phyloP scores from a whole-genome alignment of 2,329 filamentous ascomycete genomes.

The Fusarium setosum region DNA sequence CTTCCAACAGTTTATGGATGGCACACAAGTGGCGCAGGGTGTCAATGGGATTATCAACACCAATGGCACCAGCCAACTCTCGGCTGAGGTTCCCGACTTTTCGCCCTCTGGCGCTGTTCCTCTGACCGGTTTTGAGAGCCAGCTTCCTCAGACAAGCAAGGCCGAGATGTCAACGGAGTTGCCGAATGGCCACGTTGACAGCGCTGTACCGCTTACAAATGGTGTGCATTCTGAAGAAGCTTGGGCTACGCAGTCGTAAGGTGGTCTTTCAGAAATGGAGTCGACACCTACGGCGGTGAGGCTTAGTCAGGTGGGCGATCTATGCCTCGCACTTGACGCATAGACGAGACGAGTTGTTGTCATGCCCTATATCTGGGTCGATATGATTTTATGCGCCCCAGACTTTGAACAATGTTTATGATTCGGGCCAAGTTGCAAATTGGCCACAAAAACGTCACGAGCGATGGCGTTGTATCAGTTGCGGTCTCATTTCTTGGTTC shows the following conservation, averaged over 20 bases:
- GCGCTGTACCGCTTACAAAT: slow-evolving; percentile 38
- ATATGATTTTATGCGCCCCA: slow-evolving; percentile 33
- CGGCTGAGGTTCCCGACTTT: slow-evolving; percentile 54
- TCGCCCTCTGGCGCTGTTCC: slow-evolving; percentile 47
- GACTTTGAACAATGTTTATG: slow-evolving; percentile 36
- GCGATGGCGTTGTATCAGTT: slow-evolving; percentile 32
- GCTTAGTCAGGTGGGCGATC: slow-evolving; percentile 7
- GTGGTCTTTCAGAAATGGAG: slow-evolving; percentile 7
- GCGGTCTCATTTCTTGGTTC: slow-evolving; percentile 28
- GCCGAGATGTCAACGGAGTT: slow-evolving; percentile 18
- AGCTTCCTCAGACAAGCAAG: slow-evolving; percentile 15
- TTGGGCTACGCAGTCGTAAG: slow-evolving; percentile 28
- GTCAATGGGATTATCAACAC: slow-evolving; percentile 43
- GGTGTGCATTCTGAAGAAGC: slow-evolving; percentile 42
- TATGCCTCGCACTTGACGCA: slow-evolving; percentile 6
- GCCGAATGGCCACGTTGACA: slow-evolving; percentile 37
- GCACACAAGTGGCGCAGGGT: slow-evolving; percentile 52
- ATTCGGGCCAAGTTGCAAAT: slow-evolving; percentile 21
- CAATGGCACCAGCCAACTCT: slow-evolving; percentile 48
- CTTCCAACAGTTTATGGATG: slow-evolving; percentile 48
- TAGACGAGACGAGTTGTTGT: slow-evolving; percentile 15
- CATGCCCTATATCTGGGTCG: slow-evolving; percentile 18
- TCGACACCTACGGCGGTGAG: slow-evolving; percentile 9
- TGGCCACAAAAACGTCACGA: slow-evolving; percentile 26
- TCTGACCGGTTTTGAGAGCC: slow-evolving; percentile 22